Percentiles rank a stretch among this genome's conserved stretches.
These are phyloP conservation scores for Paramecium sexaurelia DNA, from an alignment of 73 alveolate genomes.

Conservation along the genomic window DNA sequence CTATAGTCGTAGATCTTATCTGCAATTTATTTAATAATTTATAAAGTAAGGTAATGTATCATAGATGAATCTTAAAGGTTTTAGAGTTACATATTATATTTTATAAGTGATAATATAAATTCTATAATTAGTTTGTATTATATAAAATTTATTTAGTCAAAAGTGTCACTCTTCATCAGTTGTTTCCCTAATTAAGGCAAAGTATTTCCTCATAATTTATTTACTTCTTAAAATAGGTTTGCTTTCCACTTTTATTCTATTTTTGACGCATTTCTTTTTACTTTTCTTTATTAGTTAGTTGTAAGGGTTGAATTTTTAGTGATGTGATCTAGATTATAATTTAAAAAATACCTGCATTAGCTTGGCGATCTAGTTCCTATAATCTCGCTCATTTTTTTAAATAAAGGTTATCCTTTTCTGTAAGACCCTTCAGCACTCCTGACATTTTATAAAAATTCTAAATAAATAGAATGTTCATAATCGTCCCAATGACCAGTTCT, in stretches of 20 bases:
- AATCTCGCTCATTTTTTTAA: slow-evolving; percentile 28
- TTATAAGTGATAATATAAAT: neutral
- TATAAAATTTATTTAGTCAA: neutral
- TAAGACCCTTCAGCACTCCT: neutral
- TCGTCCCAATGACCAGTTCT: slow-evolving; percentile 6
- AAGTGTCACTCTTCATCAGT: neutral
- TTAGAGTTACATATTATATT: neutral
- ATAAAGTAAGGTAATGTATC: neutral
- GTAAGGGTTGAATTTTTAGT: slow-evolving; percentile 25
- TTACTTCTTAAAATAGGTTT: neutral
- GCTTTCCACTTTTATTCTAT: neutral
- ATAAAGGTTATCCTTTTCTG: slow-evolving; percentile 17
- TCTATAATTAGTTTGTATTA: neutral
- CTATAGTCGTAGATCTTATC: neutral
- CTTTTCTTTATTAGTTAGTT: neutral
- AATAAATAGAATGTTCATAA: neutral
- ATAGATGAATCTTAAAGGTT: neutral
- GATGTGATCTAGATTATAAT: neutral
- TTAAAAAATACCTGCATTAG: slow-evolving; percentile 37
- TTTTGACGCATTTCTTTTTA: neutral
- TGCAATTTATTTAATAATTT: neutral
- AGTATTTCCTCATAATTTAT: neutral
- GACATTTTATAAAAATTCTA: neutral
- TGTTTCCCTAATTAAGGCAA: neutral
- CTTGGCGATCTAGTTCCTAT: slow-evolving; percentile 49